A percentile compares a stretch with the other conserved stretches of the same genome.
phyloP scores from a whole-genome alignment of 2,329 filamentous ascomycete genomes.

The Botrytis pseudocinerea region DNA sequence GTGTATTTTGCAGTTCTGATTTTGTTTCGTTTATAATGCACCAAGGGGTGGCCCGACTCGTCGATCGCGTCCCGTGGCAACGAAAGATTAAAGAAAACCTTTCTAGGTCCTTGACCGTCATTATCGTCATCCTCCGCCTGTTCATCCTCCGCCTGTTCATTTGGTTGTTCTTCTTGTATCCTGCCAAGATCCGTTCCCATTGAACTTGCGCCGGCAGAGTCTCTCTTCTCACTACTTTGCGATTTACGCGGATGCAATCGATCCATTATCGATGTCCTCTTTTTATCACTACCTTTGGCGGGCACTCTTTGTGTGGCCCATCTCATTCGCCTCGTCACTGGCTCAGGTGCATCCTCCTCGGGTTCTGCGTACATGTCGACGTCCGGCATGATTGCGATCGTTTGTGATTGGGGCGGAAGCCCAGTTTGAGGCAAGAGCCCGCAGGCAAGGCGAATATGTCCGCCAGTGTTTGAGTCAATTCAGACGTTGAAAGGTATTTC shows the following conservation, averaged over 20 bases:
- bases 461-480: slow-evolving; percentile 21
- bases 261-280: slow-evolving; percentile 80
- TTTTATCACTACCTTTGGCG: slow-evolving; percentile 71
- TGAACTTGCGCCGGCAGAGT: slow-evolving; percentile 44
- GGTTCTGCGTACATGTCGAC: slow-evolving; percentile 48
- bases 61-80: slow-evolving; percentile 75
- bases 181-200: slow-evolving; percentile 42
- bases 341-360: slow-evolving; percentile 45
- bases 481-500: neutral
- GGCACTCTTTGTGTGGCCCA: slow-evolving; percentile 94
- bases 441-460: slow-evolving; percentile 18
- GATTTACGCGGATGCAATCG: slow-evolving; percentile 63
- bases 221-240: slow-evolving; percentile 64
- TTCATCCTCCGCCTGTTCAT: slow-evolving; percentile 30
- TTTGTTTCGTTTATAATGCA: slow-evolving; percentile 84
- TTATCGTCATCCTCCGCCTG: slow-evolving; percentile 44
- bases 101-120: slow-evolving; percentile 48
- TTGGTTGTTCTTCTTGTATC: slow-evolving; percentile 36
- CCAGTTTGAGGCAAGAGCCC: slow-evolving; percentile 25
- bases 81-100: slow-evolving; percentile 82
- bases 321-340: slow-evolving; percentile 73
- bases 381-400: slow-evolving; percentile 21
- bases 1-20: slow-evolving; percentile 98
- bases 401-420: slow-evolving; percentile 22
- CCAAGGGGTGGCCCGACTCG: slow-evolving; percentile 72